A percentile compares a stretch with the other conserved stretches of the same genome.
Conservation (phyloP, 331 rosid species). For the Phaseolus coccineus region DNA sequence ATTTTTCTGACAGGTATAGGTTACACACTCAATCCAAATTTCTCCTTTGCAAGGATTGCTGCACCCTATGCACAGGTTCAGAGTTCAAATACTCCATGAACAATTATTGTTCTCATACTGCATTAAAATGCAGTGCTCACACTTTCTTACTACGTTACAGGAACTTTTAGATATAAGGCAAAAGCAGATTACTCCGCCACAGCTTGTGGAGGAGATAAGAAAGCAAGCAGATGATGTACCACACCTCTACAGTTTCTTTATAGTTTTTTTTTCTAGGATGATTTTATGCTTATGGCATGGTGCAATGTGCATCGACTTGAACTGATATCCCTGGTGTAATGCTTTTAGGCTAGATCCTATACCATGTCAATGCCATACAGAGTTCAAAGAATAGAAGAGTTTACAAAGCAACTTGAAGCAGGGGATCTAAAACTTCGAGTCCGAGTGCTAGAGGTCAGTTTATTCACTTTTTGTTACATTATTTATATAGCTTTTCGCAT, state of each 20-base stretch:
- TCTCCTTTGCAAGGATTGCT: constrained; percentile 82
- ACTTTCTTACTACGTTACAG: constrained; percentile 45
- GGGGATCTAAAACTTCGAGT: constrained; percentile 92
- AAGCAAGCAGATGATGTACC: constrained; percentile 83
- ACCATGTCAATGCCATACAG: constrained; percentile 94
- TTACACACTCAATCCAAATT: constrained; percentile 69
- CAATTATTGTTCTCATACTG: constrained; percentile 4
- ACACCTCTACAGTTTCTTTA: background rate
- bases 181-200: constrained; percentile 58
- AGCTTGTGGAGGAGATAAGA: constrained; percentile 75
- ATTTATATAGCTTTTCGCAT: no score
- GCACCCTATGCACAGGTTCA: constrained; percentile 90
- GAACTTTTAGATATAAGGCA: constrained; percentile 82
- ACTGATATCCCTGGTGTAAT: background rate
- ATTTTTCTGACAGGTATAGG: constrained; percentile 66
- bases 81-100: background rate
- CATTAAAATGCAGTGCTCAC: constrained; percentile 31
- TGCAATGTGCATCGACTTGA: constrained; percentile 9
- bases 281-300: background rate
- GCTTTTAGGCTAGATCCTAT: constrained; percentile 69
- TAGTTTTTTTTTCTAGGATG: background rate
- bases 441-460: constrained; percentile 80
- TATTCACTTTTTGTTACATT: background rate
- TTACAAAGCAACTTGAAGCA: constrained; percentile 77
- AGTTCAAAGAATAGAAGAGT: constrained; percentile 84